These are phyloP conservation scores for Dactylonectria estremocensis DNA, from an alignment of 2,329 filamentous ascomycete genomes.

Conservation along the genomic window DNA sequence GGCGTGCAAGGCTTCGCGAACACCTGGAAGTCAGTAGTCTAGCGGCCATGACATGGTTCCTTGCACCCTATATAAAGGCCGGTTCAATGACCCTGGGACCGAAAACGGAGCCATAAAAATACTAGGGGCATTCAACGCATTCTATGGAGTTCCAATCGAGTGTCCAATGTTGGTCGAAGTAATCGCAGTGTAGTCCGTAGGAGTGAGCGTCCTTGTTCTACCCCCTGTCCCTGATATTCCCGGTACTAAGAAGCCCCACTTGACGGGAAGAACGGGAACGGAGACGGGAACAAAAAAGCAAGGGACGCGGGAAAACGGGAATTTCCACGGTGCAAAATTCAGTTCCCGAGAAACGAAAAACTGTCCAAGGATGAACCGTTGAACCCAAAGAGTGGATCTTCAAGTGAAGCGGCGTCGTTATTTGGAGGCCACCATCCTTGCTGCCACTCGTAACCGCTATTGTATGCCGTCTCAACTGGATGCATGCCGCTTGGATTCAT, in stretches of 20 bases:
- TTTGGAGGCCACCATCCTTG: conserved; percentile 31
- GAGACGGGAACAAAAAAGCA: background rate
- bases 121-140: background rate
- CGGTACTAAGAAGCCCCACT: background rate
- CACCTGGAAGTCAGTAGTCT: background rate
- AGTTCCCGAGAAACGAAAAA: conserved; percentile 37
- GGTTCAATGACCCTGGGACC: background rate
- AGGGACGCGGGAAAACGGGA: background rate
- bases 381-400: conserved; percentile 52
- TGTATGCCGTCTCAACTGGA: background rate
- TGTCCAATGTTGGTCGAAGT: background rate
- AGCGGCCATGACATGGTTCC: background rate
- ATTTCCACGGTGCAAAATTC: background rate
- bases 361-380: conserved; percentile 50
- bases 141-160: background rate
- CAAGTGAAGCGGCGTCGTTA: conserved; percentile 36
- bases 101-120: background rate
- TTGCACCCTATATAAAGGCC: background rate
- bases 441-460: conserved; percentile 5
- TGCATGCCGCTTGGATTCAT: background rate
- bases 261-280: conserved; percentile 10
- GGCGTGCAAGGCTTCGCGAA: background rate
- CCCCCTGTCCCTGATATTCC: background rate
- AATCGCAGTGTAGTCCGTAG: background rate
- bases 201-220: background rate